Conservation (phyloP, 2,329 filamentous ascomycete species). For the Arthrocladium fulminans region DNA sequence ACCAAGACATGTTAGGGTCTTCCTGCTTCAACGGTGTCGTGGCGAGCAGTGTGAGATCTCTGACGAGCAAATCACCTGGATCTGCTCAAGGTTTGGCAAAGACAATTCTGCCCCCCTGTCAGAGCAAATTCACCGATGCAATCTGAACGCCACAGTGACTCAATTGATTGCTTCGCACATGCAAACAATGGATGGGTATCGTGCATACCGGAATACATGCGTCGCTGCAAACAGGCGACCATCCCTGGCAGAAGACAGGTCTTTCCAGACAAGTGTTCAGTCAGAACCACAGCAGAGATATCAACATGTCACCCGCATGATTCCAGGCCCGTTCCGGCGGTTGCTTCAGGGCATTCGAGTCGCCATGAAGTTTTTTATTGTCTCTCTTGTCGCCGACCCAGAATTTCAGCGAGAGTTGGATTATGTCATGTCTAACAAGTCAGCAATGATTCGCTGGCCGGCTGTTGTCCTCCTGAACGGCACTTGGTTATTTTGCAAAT, state of each 20-base stretch:
- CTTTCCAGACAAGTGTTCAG: conserved; percentile 17
- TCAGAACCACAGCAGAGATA: neutral
- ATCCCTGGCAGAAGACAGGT: conserved; percentile 27
- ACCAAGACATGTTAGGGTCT: conserved; percentile 37
- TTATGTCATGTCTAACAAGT: conserved; percentile 33
- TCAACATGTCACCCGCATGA: neutral
- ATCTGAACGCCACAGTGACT: conserved; percentile 28
- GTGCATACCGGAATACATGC: no score
- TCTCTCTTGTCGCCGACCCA: conserved; percentile 44
- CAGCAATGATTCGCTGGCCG: conserved; percentile 30
- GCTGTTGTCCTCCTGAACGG: conserved; percentile 35
- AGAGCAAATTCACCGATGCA: conserved; percentile 41
- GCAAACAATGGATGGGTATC: no score
- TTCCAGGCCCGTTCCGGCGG: conserved; percentile 28
- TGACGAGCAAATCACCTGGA: conserved; percentile 36
- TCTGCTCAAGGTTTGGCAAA: conserved; percentile 29
- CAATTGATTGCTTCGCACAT: no score
- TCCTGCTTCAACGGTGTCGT: conserved; percentile 39
- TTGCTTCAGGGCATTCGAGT: conserved; percentile 37
- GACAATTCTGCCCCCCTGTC: conserved; percentile 26
- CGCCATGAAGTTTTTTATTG: conserved; percentile 41
- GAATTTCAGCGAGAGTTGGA: conserved; percentile 45
- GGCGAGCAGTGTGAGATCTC: conserved; percentile 36
- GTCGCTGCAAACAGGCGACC: no score
- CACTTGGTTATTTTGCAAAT: conserved; percentile 42